Conservation (phyloP, 768 basidiomycete species). For the Mycena indigotica region DNA sequence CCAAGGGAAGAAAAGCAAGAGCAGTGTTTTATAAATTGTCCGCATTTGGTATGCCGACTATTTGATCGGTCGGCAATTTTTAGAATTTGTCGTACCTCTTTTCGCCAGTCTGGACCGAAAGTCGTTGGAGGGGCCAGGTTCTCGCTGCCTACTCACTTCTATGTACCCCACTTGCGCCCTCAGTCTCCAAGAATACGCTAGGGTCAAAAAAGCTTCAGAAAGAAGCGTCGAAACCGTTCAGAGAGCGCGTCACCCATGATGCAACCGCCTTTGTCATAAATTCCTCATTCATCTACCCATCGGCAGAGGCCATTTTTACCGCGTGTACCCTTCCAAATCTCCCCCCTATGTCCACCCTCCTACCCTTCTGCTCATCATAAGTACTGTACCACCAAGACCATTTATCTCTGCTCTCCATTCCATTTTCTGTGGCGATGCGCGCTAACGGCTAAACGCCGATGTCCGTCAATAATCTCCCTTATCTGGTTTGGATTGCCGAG, state of each 20-base stretch:
- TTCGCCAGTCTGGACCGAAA: neutral
- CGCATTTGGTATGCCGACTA: neutral
- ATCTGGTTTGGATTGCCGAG: too few relatives aligned
- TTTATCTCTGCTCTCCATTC: too few relatives aligned
- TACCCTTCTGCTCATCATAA: too few relatives aligned
- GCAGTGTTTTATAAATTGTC: neutral
- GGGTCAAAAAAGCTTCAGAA: neutral
- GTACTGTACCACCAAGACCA: too few relatives aligned
- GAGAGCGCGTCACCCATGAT: neutral
- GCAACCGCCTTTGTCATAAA: neutral
- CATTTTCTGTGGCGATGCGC: too few relatives aligned
- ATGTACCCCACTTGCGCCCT: too few relatives aligned
- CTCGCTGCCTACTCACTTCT: neutral
- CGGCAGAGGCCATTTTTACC: too few relatives aligned
- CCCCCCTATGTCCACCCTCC: too few relatives aligned
- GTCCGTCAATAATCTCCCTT: too few relatives aligned
- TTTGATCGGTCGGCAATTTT: neutral
- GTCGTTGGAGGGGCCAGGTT: neutral
- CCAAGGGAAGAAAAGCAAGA: neutral
- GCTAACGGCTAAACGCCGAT: too few relatives aligned
- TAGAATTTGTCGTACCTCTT: neutral
- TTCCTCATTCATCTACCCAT: neutral
- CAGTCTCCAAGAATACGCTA: neutral
- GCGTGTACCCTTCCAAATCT: too few relatives aligned
- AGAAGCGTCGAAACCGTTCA: neutral